Evolutionary conservation across 352 stramenopile species (phyloP), one percentile per base, ranked within the genome.

Genomic region (Pythium scleroteichum): DNA sequence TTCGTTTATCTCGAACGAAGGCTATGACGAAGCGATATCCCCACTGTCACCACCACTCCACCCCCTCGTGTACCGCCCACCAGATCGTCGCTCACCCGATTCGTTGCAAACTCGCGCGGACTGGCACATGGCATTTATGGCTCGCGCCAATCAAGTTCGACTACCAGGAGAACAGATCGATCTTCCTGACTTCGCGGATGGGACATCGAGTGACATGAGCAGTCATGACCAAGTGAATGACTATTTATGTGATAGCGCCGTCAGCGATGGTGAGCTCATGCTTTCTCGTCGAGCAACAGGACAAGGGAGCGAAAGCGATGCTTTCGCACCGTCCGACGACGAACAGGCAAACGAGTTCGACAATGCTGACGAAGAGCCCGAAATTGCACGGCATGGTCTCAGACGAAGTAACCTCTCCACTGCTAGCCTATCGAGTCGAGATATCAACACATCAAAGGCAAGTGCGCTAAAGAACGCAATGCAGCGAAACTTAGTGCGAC

Each of bases 381-480:
- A 56, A 9, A 41, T 47, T 19, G 42, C 16, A 4, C 38, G 32
- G 29, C 54, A 46, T 20, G 50, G 58, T 4, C 38, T 53, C 13
- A 48, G 58, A 4, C 47, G 26, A 41, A 44, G 33, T 17, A 44
- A 61, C 20, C 29, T 27, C 1, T 38, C 49, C n/a, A 19, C 24
- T 0, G 49, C 48, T 1, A 64, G 57, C 29, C 13, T 74, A n/a
- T 88, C 76, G 2, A 90, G 82, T 48, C 71, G 66, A 35, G 73
- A 76, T 14, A 75, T 88, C 17, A 92, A 90, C 59, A 64, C 71
- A 14, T 79, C 75, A 2, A 92, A 92, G 66, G 79, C 79, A 35
- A 67, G 70, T 4, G 83, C 72, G 4, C 73, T 90, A 12, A 72
- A 82, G 35, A 79, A 75, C 16, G 71, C 77, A n/a, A 86, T 92